Evolutionary conservation across 179 eudicot genomes (phyloP), one percentile per base, ranked within the genome.

Genomic region (Actinidia polygama): DNA sequence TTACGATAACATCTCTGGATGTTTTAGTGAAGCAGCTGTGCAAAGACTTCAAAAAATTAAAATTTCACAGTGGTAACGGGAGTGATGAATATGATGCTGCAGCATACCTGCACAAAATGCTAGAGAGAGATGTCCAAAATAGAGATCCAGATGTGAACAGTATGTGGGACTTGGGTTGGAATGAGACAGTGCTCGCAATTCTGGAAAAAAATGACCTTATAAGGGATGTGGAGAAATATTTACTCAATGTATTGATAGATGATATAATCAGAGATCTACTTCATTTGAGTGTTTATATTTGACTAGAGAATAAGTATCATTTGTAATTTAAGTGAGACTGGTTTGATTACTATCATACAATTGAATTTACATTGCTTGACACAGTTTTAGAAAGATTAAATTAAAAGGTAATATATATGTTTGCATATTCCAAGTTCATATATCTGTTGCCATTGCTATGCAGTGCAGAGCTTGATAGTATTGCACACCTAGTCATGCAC

Each of bases 141-240:
- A 86, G 73, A 73, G 77, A 90, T 36, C 86, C 91, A 63, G 91
- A 90, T 79, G 78, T 92, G 30, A 97, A 90, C 82, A 59, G 89
- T 73, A 90, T 91, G 98, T 97, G 99, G 99, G 98, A 97, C 81
- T 81, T 90, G 64, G 95, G 92, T 47, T 95, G 99, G 99, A 86
- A 86, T n/a, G 90, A 84, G 47, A 58, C 21, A 19, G 80, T 71
- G 70, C 87, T 91, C 21, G 87, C 85, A 49, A 81, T 90, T 21
- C 77, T 83, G 46, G 96, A 91, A 62, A 82, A 79, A 68, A 89
- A 91, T 14, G 97, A 92, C 23, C 89, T 92, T 21, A 66, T 90
- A 75, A 87, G 75, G 81, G 95, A 88, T 54, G 88, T 97, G 47
- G 97, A 93, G 88, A 90, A 68, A 58, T 76, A 80, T 64, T 23